These are phyloP conservation scores for Clonostachys rosea DNA, from an alignment of 2,329 filamentous ascomycete species.

Conservation along the genomic window DNA sequence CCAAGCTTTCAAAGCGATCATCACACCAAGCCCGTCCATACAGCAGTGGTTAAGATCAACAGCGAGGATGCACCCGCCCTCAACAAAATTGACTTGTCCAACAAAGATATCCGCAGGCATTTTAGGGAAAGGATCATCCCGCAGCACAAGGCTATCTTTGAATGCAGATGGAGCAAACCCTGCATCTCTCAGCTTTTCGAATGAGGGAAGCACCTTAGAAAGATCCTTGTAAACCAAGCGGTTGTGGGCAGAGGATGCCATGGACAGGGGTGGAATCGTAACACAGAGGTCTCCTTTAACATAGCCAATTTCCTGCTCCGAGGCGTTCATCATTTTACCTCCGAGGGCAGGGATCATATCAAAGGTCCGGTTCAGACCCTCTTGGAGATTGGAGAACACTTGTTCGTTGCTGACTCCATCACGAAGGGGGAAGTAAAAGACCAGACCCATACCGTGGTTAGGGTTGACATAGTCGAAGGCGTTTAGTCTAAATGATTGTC, in stretches of 20 bases:
- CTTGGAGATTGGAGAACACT: slow-evolving; percentile 21
- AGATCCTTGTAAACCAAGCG: slow-evolving; percentile 17
- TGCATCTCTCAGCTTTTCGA: slow-evolving; percentile 11
- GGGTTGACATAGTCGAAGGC: slow-evolving; percentile 24
- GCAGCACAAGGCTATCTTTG: slow-evolving; percentile 14
- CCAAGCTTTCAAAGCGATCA: slow-evolving; percentile 18
- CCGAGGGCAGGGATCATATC: slow-evolving; percentile 26
- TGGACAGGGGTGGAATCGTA: slow-evolving; percentile 8
- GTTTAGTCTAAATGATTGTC: slow-evolving; percentile 18
- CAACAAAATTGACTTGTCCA: slow-evolving; percentile 22
- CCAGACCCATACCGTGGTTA: slow-evolving; percentile 20
- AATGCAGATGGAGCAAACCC: slow-evolving; percentile 19
- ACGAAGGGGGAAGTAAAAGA: slow-evolving; percentile 25
- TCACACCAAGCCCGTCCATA: slow-evolving; percentile 18
- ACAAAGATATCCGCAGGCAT: slow-evolving; percentile 18
- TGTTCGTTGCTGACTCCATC: slow-evolving; percentile 15
- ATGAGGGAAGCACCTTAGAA: slow-evolving; percentile 14
- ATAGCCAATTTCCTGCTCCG: slow-evolving; percentile 15
- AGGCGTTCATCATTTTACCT: slow-evolving; percentile 23
- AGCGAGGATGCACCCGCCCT: slow-evolving; percentile 19
- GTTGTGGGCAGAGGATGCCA: slow-evolving; percentile 3
- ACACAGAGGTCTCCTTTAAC: slow-evolving; percentile 12
- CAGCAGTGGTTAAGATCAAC: slow-evolving; percentile 15
- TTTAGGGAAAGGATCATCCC: slow-evolving; percentile 11
- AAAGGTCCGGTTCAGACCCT: slow-evolving; percentile 24